Evolutionary conservation across 176 grass and related monocot species (phyloP), one percentile per base, ranked within the genome.

Genomic region (Raddia guianensis): DNA sequence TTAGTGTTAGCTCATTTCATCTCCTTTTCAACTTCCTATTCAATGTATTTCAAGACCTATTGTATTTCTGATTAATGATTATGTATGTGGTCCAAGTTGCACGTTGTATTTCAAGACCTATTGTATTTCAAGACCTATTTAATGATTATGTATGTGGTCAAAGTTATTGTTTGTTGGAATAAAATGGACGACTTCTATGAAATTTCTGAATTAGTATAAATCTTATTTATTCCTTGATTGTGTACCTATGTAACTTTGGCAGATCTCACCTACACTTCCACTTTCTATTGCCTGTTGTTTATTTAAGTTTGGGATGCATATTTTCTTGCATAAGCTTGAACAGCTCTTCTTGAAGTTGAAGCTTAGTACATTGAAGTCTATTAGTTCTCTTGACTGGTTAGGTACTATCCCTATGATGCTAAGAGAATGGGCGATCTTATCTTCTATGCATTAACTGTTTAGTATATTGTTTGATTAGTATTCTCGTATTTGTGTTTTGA

Each of bases 251-350:
- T 9, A 40, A 5, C 45, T 12, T 54, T 3, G 18, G 74, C 35
- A 34, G 14, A 69, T 11, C 8, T 53, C 12, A 48, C 4, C 34
- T 76, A 5, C 35, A 66, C 33, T 35, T 48, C 35, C 43, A 65
- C 5, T 64, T 49, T 58, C 16, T 66, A 19, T 48, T 32, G 12
- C 12, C 21, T 80, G 12, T 14, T 51, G 5, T 72, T 8, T n/a
- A 58, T 0, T 5, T 49, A 49, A 0, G 20, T n/a, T 34, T 3
- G 19, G n/a, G n/a, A 65, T 7, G 35, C n/a, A 13, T 14, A 53
- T 53, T 55, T 85, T 70, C 7, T 9, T 33, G 11, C 34, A 35
- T 7, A 62, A 70, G 18, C 68, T 37, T 78, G 58, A 44, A 85
- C 13, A 45, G 37, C 3, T n/a, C 37, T 46, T 71, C 56, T 63